A percentile compares a stretch with the other conserved stretches of the same genome.
Evolutionary conservation across 2,329 filamentous ascomycete species (phyloP).

Genomic region (Neofusicoccum ribis): DNA sequence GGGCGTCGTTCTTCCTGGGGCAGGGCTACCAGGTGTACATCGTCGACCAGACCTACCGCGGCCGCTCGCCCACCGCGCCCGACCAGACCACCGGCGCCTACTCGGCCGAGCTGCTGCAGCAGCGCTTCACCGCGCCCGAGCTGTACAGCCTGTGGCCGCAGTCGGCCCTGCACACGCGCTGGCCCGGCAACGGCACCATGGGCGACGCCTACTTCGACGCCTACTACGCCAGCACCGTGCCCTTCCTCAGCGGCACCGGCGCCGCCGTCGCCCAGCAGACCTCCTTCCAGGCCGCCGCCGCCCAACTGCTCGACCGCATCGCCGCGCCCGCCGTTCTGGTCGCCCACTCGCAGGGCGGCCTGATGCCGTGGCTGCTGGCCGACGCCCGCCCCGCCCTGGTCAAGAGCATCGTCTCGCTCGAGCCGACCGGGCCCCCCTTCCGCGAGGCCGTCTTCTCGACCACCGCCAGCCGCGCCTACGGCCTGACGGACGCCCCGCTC

Average conservation of each 20-base stretch:
- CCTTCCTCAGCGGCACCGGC: background rate
- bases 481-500: conserved; percentile 13
- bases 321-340: conserved; percentile 46
- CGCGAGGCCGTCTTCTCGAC: conserved; percentile 13
- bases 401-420: conserved; percentile 46
- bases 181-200: conserved; percentile 31
- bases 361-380: conserved; percentile 49
- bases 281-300: conserved; percentile 1
- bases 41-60: conserved; percentile 49
- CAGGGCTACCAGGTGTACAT: conserved; percentile 52
- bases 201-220: conserved; percentile 51
- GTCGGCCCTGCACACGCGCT: conserved; percentile 46
- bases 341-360: conserved; percentile 53
- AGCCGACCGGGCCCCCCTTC: conserved; percentile 20
- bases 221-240: conserved; percentile 37
- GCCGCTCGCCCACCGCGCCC: conserved; percentile 47
- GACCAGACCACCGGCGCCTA: conserved; percentile 20
- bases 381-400: conserved; percentile 53
- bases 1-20: conserved; percentile 50
- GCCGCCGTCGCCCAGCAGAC: conserved; percentile 1
- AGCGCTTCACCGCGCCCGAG: conserved; percentile 38
- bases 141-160: conserved; percentile 44
- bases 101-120: conserved; percentile 24
- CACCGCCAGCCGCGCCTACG: background rate
- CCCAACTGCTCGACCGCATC: conserved; percentile 45